Evolutionary conservation across 2,329 filamentous ascomycete genomes (phyloP), one percentile per base, ranked within the genome.

Genomic region (Myotisia sp.): DNA sequence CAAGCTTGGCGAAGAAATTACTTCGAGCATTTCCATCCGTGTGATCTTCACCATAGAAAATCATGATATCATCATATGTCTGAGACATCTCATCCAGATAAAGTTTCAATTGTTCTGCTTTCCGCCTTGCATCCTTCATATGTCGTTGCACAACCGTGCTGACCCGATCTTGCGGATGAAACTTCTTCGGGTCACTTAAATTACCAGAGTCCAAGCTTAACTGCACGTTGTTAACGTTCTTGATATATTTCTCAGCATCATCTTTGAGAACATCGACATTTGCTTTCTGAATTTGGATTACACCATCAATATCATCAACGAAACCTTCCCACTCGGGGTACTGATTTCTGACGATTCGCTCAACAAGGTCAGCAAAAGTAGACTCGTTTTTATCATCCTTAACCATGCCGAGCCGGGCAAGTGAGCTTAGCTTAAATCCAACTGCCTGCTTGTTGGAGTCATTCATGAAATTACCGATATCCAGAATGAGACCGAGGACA

Each of bases 381-480:
- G 84, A 87, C 58, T 95, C 81, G 58, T 98, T 98, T 70, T 94
- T 94, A 64, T 93, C 85, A 53, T 98, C 90, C 63, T 98, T 98
- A 52, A 95, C 83, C 86, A 98, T 95, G 41, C 80, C 86, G 36
- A 98, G 66, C 36, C 90, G 76, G 18, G 83, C 82, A 31, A 98
- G 75, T 4, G 90, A 94, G 52, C 85, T 90, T 9, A 98, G 74
- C 65, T 98, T 98, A 76, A 98, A 98, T 42, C 90, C 90, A 38
- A 79, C 82, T 3, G 90, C 90, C 61, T 95, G 90, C 64, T 98
- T 98, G 63, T 94, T 95, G 36, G 86, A 79, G 54, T 95, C 90
- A 65, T 98, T 98, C 90, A 98, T 98, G 68, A 93, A 98, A 59
- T 98, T 98, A 58, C 90, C 90, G 51, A 98, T 93, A 56, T 94